phyloP scores from a whole-genome alignment of 1,139 yeast genomes.

The Geotrichum bryndzae region DNA sequence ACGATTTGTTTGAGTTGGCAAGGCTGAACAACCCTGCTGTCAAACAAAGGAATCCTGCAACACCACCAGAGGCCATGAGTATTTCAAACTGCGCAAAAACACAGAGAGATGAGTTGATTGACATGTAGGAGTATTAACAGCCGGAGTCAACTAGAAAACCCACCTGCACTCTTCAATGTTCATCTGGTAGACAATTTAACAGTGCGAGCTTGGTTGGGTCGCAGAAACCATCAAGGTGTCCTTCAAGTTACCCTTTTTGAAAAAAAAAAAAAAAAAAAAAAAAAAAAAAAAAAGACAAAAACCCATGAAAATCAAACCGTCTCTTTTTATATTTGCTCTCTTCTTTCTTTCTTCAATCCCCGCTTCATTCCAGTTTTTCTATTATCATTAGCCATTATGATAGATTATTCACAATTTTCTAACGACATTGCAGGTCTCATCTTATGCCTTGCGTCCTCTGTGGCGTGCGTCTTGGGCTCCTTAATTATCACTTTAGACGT shows the following conservation, averaged over 20 bases:
- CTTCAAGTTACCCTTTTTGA: background rate
- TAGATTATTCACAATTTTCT: conserved; percentile 5
- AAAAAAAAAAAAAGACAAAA: background rate
- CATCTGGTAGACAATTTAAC: background rate
- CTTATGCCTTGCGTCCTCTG: conserved; percentile 49
- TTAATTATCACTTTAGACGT: conserved; percentile 49
- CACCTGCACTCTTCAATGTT: too few species aligned
- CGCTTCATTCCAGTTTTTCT: background rate
- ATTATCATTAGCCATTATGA: background rate
- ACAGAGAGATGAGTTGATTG: background rate
- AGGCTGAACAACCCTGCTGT: background rate
- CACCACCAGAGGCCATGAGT: background rate
- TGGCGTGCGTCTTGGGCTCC: conserved; percentile 57
- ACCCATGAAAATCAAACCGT: background rate
- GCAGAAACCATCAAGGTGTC: background rate
- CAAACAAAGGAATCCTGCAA: background rate
- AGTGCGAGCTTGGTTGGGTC: background rate
- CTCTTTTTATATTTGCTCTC: background rate
- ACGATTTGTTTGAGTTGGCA: background rate
- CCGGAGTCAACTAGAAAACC: too few species aligned
- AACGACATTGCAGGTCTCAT: conserved; percentile 48
- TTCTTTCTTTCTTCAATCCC: background rate
- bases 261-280: background rate
- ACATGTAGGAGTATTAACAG: too few species aligned
- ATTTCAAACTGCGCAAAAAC: background rate